Base-by-base conservation (phyloP, 768 basidiomycete genomes). In the Russula sp. region DNA sequence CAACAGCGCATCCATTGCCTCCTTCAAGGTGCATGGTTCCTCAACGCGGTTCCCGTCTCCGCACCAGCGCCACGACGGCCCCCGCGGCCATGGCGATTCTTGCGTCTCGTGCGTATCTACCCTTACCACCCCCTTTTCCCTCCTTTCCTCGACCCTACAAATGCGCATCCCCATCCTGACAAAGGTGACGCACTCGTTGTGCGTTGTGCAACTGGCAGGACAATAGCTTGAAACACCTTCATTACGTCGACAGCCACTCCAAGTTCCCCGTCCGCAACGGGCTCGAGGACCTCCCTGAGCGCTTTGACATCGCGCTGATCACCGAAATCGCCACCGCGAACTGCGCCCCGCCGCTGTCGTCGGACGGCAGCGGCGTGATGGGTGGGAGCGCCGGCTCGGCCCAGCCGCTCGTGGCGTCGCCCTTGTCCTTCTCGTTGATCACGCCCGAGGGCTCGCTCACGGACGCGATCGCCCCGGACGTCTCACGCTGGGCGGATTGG, bases 21-120 rank as follows among this genome's bases (percentile, higher is more conserved):
- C 42, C 75, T 92, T 49, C 87, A 93, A 70, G 93, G 93, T 36
- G 88, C 91, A 22, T 97, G 93, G 93, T 95, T 97, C 73, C 82
- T 90, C 65, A 93, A 87, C 68, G 92, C 85, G 1, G 74, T 88
- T 42, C 84, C 85, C 0, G 42, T 73, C 22, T 66, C 74, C 29
- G 69, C 75, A 16, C 79, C 79, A 18, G 71, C 70, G 10, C 69
- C 75, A 14, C 79, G 83, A 50, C 79, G 86, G 46, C 83, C 85
- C 2, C 80, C 73, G 34, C 78, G 83, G 42, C 84, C 84, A 2
- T 96, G 93, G 93, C 79, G 90, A 48, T 96, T 95, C 72, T 85
- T 94, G 78, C 80, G 93, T 66, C 73, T 96, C 72, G 91, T 92
- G 72, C 66, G 78, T 67, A 9, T 20, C 1, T 22, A 13, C 34